Percentiles rank a stretch among this genome's conserved stretches.
These are phyloP conservation scores for Marasmius fiardii DNA, from an alignment of 1,284 basidiomycete genomes.

Conservation along the genomic window DNA sequence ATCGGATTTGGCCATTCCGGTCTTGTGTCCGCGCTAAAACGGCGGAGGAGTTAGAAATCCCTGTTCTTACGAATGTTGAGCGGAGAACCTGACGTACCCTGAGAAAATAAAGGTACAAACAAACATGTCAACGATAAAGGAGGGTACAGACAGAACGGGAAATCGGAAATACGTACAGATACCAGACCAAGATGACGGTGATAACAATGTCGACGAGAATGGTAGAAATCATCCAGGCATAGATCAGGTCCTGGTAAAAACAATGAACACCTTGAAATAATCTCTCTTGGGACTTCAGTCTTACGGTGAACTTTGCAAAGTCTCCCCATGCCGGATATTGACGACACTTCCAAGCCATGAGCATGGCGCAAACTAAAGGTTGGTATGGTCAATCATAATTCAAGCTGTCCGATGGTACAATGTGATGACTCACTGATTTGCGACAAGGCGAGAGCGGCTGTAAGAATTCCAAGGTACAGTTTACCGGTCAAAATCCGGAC, in stretches of 20 bases:
- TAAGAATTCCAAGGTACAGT: neutral
- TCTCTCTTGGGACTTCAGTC: neutral
- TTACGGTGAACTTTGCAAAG: neutral
- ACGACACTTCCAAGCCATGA: neutral
- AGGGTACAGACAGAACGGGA: neutral
- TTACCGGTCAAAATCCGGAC: slow-evolving; percentile 2
- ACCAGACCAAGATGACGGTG: neutral
- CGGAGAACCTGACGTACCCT: neutral
- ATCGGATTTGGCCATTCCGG: neutral
- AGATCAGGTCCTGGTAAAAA: neutral
- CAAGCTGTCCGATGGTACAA: neutral
- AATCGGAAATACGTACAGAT: neutral
- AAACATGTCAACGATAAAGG: neutral
- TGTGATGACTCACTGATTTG: neutral
- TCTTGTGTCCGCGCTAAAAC: slow-evolving; percentile 1
- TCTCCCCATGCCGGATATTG: neutral
- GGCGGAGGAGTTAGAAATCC: neutral
- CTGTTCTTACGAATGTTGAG: neutral
- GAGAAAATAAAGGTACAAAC: too few species aligned
- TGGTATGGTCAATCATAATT: neutral
- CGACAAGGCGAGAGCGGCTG: neutral
- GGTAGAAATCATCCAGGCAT: neutral
- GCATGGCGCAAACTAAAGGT: neutral
- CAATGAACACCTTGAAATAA: neutral
- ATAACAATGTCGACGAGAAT: neutral